Evolutionary conservation across 208 protist species (phyloP), one percentile per base, ranked within the genome.

Genomic region (Acanthamoeba polyphaga): DNA sequence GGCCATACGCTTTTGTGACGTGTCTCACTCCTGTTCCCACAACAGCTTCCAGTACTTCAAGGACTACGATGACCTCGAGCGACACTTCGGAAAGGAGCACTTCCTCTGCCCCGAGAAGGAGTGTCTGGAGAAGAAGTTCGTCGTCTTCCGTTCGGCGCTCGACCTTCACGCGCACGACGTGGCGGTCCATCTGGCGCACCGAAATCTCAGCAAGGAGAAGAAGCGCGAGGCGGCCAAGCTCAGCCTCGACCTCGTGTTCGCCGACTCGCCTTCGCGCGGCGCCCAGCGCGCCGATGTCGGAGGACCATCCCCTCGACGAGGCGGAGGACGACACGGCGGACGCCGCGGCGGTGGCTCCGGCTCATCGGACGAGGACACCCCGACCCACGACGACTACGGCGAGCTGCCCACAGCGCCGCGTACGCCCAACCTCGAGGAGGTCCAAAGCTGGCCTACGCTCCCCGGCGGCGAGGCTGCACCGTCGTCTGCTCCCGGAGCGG

Each of bases 91-190:
- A 12, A 49, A 49, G 87, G 87, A 62, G 32, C 87, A 92, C 46
- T 92, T 74, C 60, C 60, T 92, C 19, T 92, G 87, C 60, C 17
- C 29, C 19, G 87, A 92, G 32, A 24, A 24, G 19, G 55, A 68
- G 27, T 92, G 87, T 34, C 82, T 92, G 58, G 87, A 92, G 60
- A 62, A 92, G 60, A 92, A 92, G 64, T 92, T 92, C 51, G 60
- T 92, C 46, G 87, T 92, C 24, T 92, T 92, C 64, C 55, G 64
- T 29, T 58, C 87, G 22, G 87, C 55, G 17, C 19, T 92, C 55
- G 87, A 92, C 43, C 27, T 76, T 12, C 68, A 76, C 32, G 68
- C 68, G 24, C 68, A 76, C 27, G 68, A 76, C 32, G 68, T 87
- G 32, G 78, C 78, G 10, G 49, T 87, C 15, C 78, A 87, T 32